phyloP scores from a whole-genome alignment of 768 basidiomycete genomes.

The Amanita phalloides region DNA sequence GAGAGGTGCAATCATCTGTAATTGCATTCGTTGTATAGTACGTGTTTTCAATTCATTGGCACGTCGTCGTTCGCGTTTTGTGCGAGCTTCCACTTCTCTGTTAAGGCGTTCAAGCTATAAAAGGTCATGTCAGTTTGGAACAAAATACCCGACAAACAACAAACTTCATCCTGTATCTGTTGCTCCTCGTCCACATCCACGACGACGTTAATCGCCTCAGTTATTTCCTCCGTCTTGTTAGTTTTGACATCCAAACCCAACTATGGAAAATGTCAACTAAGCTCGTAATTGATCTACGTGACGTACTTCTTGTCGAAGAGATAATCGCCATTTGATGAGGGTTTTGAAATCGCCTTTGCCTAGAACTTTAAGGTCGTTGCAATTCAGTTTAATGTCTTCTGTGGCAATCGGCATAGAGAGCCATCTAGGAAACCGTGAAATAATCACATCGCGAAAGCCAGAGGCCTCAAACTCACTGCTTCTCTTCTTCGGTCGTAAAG shows the following conservation, averaged over 20 bases:
- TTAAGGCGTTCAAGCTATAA: constrained; percentile 75
- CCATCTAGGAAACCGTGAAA: constrained; percentile 43
- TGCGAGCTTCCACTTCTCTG: constrained; percentile 57
- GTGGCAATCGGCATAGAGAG: constrained; percentile 60
- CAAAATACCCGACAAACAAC: neutral
- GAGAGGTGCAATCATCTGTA: constrained; percentile 95
- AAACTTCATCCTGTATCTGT: constrained; percentile 81
- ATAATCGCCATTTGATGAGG: constrained; percentile 83
- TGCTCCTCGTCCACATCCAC: constrained; percentile 80
- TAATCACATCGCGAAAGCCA: neutral
- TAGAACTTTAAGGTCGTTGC: constrained; percentile 88
- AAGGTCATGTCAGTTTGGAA: constrained; percentile 3
- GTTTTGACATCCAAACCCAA: constrained; percentile 78
- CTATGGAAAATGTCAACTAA: constrained; percentile 22
- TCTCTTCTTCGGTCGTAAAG: constrained; percentile 79
- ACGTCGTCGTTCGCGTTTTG: constrained; percentile 73
- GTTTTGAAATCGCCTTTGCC: constrained; percentile 97
- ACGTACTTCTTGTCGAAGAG: constrained; percentile 81
- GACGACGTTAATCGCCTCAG: constrained; percentile 56
- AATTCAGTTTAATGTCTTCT: constrained; percentile 70
- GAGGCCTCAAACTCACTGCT: constrained; percentile 51
- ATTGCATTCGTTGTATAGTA: constrained; percentile 89
- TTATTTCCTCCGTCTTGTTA: constrained; percentile 62
- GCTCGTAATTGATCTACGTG: neutral
- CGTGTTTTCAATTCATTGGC: constrained; percentile 83